Evolutionary conservation across 2,329 filamentous ascomycete genomes (phyloP), one percentile per base, ranked within the genome.

Genomic region (Penicillium sp.): DNA sequence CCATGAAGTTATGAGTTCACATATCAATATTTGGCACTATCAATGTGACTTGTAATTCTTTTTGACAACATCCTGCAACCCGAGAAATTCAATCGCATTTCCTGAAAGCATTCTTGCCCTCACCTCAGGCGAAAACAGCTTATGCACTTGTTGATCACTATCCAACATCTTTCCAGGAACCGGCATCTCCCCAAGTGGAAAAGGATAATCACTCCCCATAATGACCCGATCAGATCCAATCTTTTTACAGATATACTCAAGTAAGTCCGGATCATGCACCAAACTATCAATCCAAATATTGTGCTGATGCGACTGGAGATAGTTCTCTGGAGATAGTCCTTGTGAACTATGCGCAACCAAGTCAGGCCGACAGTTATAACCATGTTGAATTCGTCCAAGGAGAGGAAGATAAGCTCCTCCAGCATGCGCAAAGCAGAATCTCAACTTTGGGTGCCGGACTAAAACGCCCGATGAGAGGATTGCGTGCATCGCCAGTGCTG

Each of bases 181-280:
- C 2, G 63, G 63, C 52, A 64, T 59, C 43, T 65, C 63, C 1
- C 63, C 63, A 26, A 65, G 51, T 6, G 63, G 63, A 29, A 65
- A 65, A 8, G 63, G 63, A 55, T 65, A 65, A 39, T 65, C 63
- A 37, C 63, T 65, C 1, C 63, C 63, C 63, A 65, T 64, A 11
- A 65, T 56, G 13, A 65, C 53, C 7, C 57, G 39, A 1, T 59
- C 52, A 11, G 52, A 22, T 1, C 63, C 63, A 14, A 65, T 59
- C 46, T 65, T 65, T 31, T 64, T 65, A n/a, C 59, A 62, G 16
- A 65, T 49, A 35, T 56, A 55, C 35, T 64, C 49, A 10, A 65
- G 51, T 29, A 65, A 43, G 33, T 65, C 63, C 0, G 54, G 59
- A 29, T 65, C 63, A 31, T 65, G 63, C 24, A 61, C 59, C 33